Evolutionary conservation across 2,329 filamentous ascomycete species (phyloP), one percentile per base, ranked within the genome.

Genomic region (Pyrenochaeta sp.): DNA sequence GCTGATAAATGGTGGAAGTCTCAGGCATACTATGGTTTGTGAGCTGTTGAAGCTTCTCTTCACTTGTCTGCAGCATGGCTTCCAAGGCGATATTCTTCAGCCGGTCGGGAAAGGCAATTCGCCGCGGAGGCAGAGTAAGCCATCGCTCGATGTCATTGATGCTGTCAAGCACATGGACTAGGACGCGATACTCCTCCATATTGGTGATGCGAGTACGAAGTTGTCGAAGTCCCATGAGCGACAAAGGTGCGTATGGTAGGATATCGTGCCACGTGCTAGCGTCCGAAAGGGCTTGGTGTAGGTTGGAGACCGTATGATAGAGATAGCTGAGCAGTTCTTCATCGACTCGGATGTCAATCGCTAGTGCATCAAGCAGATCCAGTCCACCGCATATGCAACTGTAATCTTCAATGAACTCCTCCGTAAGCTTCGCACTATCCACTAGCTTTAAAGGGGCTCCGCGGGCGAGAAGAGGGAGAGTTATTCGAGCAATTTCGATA

Each of bases 121-220:
- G 25, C 19, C 5, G 19, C 13, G 42, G 25, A 15, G 46, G 47
- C 0, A 42, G 42, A 7, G 24, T 54, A 8, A 60, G 58, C 58
- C 58, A 60, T 15, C 9, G 6, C 22, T 60, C 47, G 5, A 60
- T 48, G 7, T 58, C 53, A 7, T 52, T 13, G n/a, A 59, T 43
- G 6, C 34, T 34, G 40, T 25, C n/a, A 10, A 56, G 8, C 2
- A 60, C 40, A 19, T 48, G 40, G 3, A 19, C 27, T 6, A 58
- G 27, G 5, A 36, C 13, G 1, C 34, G 50, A 15, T 43, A 39
- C 1, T 50, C 44, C 13, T 32, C 36, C 9, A 46, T 22, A 9
- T 36, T 13, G 1, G 30, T n/a, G n/a, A 57, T 39, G 25, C 49
- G 19, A 19, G 43, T n/a, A 25, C 36, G 50, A 36, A 60, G 27